These are phyloP conservation scores for Lichtheimia hyalospora DNA, from an alignment of 371 early-diverging fungal genomes.

Conservation along the genomic window DNA sequence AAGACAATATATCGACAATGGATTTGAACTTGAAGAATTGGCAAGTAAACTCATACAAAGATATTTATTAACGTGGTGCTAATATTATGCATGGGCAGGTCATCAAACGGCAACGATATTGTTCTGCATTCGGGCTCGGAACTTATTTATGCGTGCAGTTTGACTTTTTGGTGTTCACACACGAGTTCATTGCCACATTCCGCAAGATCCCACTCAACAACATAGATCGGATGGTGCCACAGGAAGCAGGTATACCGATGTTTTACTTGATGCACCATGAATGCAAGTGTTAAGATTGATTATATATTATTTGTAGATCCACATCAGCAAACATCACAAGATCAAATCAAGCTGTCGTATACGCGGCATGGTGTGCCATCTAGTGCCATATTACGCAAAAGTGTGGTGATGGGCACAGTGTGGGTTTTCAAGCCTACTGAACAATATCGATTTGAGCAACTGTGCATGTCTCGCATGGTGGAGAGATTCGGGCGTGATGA, in stretches of 20 bases:
- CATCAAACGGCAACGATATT: conserved; percentile 89
- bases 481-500: conserved; percentile 85
- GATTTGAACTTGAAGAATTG: conserved; percentile 88
- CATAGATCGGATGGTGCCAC: conserved; percentile 55
- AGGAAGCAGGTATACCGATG: background rate
- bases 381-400: conserved; percentile 79
- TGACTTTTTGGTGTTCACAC: conserved; percentile 90
- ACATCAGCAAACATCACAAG: too few species aligned
- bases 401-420: conserved; percentile 89
- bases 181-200: conserved; percentile 87
- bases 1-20: conserved; percentile 76
- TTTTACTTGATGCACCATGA: too few species aligned
- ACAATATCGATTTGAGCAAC: conserved; percentile 52
- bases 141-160: conserved; percentile 85
- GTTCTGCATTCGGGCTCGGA: conserved; percentile 87
- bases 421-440: conserved; percentile 78
- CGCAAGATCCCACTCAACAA: conserved; percentile 67
- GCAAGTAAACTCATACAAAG: conserved; percentile 23
- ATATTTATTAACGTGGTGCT: background rate
- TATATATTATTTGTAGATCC: too few species aligned
- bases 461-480: conserved; percentile 82
- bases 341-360: too few species aligned
- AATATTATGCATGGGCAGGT: conserved; percentile 35
- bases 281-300: too few species aligned
- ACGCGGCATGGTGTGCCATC: conserved; percentile 59